These are phyloP conservation scores for Cucurbitaria berberidis DNA, from an alignment of 2,329 filamentous ascomycete genomes.

Conservation along the genomic window DNA sequence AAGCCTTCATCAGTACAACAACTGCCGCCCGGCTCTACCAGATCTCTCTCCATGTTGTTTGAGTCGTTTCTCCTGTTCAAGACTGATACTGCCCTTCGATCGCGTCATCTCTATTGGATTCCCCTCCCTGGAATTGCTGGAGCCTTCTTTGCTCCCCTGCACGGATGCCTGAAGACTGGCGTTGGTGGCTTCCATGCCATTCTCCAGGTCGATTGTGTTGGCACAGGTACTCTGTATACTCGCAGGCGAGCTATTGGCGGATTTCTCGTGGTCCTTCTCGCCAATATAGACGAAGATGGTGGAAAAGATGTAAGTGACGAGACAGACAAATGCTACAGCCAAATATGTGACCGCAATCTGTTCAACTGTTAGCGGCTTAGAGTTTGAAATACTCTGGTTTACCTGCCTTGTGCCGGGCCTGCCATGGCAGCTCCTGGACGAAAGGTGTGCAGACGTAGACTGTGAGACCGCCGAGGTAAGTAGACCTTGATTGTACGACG, in stretches of 20 bases:
- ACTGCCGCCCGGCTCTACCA: neutral
- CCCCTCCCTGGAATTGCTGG: neutral
- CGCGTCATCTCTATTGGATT: neutral
- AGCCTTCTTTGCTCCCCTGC: neutral
- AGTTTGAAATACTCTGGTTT: neutral
- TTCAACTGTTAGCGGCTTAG: slow-evolving; percentile 1
- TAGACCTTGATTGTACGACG: neutral
- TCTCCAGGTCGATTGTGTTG: neutral
- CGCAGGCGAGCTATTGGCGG: slow-evolving; percentile 8
- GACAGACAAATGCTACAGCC: slow-evolving; percentile 22
- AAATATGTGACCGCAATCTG: slow-evolving; percentile 36
- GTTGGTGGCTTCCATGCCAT: neutral
- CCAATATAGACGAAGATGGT: slow-evolving; percentile 33
- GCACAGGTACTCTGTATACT: neutral
- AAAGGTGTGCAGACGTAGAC: slow-evolving; percentile 38
- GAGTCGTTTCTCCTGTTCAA: neutral
- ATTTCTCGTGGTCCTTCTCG: slow-evolving; percentile 35
- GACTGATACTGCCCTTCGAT: neutral
- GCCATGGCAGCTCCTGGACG: slow-evolving; percentile 24
- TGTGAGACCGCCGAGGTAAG: slow-evolving; percentile 28
- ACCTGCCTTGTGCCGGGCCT: slow-evolving; percentile 25
- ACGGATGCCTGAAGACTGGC: neutral
- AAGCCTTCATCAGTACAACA: neutral
- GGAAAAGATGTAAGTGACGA: slow-evolving; percentile 32
- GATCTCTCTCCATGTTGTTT: neutral